Base-by-base conservation (phyloP, 2,329 filamentous ascomycete genomes). In the Penicillium sp. region DNA sequence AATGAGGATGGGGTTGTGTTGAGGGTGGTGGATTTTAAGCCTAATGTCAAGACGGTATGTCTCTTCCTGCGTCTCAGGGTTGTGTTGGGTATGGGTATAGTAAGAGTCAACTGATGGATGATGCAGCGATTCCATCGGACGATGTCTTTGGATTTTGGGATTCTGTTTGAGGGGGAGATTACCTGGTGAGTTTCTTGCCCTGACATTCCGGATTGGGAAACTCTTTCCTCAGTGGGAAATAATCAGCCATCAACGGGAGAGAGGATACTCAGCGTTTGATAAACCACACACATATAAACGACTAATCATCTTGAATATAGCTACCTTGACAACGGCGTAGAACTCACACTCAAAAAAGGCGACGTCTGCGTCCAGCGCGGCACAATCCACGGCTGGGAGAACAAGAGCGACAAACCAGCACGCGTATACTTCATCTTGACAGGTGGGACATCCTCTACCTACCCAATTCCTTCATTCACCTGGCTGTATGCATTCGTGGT, bases 321-420 rank as follows among this genome's bases (percentile, higher is more conserved):
- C 42, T 68, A 68, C 35, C 59, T 71, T 49, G 68, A 70, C 42
- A 62, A 67, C 50, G 67, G 65, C 9, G 60, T 62, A 9, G 65
- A 63, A 56, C 68, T 60, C 26, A 61, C 53, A 21, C 42, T 69
- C 56, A 63, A 59, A 45, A 55, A 63, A 55, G 63, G 64, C 18
- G 68, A 69, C 52, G 56, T 69, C 24, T 65, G 64, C 18, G 65
- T 70, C n/a, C 67, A 68, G 55, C 59, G 65, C 11, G 62, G 63
- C 35, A 66, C 65, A n/a, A 66, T 66, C 16, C 65, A 67, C 47
- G 57, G 62, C 9, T 67, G 65, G 65, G 62, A 60, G 18, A 67
- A 67, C 51, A 55, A 48, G 26, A 42, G 55, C 5, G 42, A 56
- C 14, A 59, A 61, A 45, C 53, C 57, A 1, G 63, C 58, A 12